These are phyloP conservation scores for Codiaeum variegatum DNA, from an alignment of 441 rosid species.

Conservation along the genomic window DNA sequence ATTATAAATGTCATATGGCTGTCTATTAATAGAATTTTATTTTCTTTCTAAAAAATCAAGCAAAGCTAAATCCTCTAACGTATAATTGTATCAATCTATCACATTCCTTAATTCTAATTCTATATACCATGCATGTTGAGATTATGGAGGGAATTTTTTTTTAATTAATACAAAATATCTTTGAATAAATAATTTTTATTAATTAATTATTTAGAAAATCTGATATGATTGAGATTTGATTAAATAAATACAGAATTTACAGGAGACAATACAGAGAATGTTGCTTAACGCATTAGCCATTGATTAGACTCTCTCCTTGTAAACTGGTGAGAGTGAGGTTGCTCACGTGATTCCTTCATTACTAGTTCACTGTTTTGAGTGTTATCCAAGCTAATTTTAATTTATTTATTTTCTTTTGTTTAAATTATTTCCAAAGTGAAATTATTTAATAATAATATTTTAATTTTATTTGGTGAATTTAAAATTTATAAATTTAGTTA, in stretches of 20 bases:
- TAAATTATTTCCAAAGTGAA: not conserved
- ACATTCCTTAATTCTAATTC: constrained; percentile 16
- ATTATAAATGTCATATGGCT: no score
- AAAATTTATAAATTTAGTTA: no score
- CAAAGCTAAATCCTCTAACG: not conserved
- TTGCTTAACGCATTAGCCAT: constrained; percentile 55
- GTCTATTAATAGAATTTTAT: no score
- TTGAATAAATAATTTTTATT: no score
- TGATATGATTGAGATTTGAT: not conserved
- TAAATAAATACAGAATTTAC: constrained; percentile 25
- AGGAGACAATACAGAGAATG: constrained; percentile 49
- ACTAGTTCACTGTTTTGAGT: constrained; percentile 28
- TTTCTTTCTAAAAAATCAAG: no score
- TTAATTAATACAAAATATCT: no score
- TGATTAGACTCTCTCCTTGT: constrained; percentile 26
- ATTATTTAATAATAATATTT: no score
- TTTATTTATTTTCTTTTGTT: no score
- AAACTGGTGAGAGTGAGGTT: constrained; percentile 23
- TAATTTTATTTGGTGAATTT: no score
- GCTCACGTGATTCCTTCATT: constrained; percentile 27
- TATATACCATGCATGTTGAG: constrained; percentile 15
- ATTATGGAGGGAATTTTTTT: constrained; percentile 21
- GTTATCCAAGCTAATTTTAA: constrained; percentile 25
- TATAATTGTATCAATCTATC: constrained; percentile 21
- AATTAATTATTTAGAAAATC: not conserved